Base-by-base conservation (phyloP, 495 filamentous ascomycete genomes). In the Aspergillus nidulans region DNA sequence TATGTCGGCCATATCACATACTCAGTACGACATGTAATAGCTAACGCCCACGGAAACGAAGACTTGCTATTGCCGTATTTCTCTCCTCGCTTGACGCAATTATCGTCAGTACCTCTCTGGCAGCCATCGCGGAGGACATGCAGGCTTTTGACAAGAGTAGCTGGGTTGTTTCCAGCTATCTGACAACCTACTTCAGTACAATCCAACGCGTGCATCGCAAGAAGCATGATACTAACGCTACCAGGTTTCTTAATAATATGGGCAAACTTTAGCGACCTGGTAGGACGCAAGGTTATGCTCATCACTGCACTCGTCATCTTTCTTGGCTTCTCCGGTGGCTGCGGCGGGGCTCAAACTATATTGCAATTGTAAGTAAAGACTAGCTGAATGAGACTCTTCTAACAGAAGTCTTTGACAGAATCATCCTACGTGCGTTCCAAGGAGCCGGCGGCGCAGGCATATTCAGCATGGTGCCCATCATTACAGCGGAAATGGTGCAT, bases 1-100 rank as follows among this genome's bases (percentile, higher is more conserved):
- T 34, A 34, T 34, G 30, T 34, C 30, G 15, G 30, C 15, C 30
- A 4, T 28, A 4, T 28, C 9, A 28, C 9, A 4, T 28, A n/a
- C n/a, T n/a, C n/a, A n/a, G n/a, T n/a, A n/a, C n/a, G n/a, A n/a
- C n/a, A n/a, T n/a, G n/a, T n/a, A 28, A 28, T 28, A 28, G 26
- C 26, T 28, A 28, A n/a, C n/a, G n/a, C n/a, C n/a, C n/a, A n/a
- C n/a, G n/a, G n/a, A n/a, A n/a, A n/a, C n/a, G 30, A 6, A 34
- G 30, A 34, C 30, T 34, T 12, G 30, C 30, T 13, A 6, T 34
- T 2, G 30, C 6, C 4, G 10, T 34, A 5, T 83, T 84, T 63
- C 71, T 85, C 23, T 75, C 80, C 5, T 77, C 80, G 0, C 72
- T 85, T 36, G 79, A 83, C 54, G 74, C 70, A 15, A 76, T 75